Conservation (phyloP, 202 grass and related monocot species). For the Saccharum hybrid region DNA sequence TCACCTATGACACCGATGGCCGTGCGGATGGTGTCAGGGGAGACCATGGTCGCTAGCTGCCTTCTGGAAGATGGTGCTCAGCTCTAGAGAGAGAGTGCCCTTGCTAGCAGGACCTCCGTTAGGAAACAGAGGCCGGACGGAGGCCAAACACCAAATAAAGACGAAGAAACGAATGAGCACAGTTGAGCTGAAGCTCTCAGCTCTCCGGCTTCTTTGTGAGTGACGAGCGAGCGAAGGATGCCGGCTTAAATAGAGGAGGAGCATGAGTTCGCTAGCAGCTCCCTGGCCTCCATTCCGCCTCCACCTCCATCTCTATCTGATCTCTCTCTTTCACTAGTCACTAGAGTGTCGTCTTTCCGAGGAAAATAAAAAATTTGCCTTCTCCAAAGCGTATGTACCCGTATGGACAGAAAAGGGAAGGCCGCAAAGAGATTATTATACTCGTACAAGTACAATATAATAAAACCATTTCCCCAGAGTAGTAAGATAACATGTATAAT, state of each 20-base stretch:
- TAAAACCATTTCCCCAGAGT: not conserved
- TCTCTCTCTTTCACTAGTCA: too few relatives aligned
- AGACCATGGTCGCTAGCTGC: constrained; percentile 51
- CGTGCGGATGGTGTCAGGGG: constrained; percentile 77
- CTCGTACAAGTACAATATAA: not conserved
- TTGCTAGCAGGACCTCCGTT: not conserved
- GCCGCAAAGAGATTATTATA: not conserved
- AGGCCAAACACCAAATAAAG: not conserved
- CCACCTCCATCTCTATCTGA: too few relatives aligned
- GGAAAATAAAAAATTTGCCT: not conserved
- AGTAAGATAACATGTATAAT: not conserved
- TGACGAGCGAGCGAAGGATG: not conserved
- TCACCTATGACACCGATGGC: constrained; percentile 79
- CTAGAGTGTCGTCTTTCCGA: not conserved
- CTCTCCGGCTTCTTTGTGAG: not conserved
- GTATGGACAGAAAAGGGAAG: not conserved
- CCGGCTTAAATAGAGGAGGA: constrained; percentile 41
- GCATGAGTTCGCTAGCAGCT: too few relatives aligned
- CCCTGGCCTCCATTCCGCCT: too few relatives aligned
- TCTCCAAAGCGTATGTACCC: not conserved
- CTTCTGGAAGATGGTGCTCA: not conserved
- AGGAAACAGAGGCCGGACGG: not conserved
- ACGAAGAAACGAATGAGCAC: not conserved
- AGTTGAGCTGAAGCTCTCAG: not conserved
- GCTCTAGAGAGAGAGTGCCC: not conserved